Percentiles rank a stretch among this genome's conserved stretches.
phyloP scores from a whole-genome alignment of 208 protist species.

The Leishmania guyanensis region DNA sequence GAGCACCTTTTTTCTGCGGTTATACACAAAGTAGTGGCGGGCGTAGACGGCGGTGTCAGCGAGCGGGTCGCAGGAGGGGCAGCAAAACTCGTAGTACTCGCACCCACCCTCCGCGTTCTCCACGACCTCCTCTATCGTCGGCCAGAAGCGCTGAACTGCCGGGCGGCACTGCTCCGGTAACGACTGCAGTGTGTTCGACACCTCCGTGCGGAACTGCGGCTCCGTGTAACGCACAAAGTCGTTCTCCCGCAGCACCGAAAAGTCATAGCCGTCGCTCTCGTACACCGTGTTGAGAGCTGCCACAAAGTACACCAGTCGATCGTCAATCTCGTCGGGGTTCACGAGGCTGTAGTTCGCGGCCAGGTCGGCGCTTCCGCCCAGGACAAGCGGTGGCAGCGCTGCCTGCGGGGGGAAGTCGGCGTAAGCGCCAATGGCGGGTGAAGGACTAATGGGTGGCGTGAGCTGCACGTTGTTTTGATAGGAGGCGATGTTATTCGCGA shows the following conservation, averaged over 20 bases:
- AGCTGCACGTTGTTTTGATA: constrained; percentile 54
- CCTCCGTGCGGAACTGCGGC: constrained; percentile 44
- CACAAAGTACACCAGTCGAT: constrained; percentile 73
- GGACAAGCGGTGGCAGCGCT: constrained; percentile 29
- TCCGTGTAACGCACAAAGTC: constrained; percentile 68
- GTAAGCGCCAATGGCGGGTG: constrained; percentile 11
- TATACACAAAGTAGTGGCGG: constrained; percentile 77
- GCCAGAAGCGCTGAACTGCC: constrained; percentile 68
- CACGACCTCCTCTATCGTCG: constrained; percentile 48
- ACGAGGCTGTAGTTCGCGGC: constrained; percentile 13
- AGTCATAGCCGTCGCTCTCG: constrained; percentile 78
- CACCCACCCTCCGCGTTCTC: constrained; percentile 50
- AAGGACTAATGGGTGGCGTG: constrained; percentile 54
- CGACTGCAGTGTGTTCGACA: constrained; percentile 43
- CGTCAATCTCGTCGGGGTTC: constrained; percentile 50
- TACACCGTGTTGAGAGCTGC: constrained; percentile 75
- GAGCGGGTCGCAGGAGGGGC: constrained; percentile 70
- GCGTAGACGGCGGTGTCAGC: constrained; percentile 54
- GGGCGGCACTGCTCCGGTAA: constrained; percentile 52
- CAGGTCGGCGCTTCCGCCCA: constrained; percentile 3
- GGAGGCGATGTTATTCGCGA: constrained; percentile 50
- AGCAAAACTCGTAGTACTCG: constrained; percentile 75
- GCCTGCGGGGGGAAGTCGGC: constrained; percentile 24
- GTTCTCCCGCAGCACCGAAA: constrained; percentile 63
- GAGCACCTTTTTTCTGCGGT: constrained; percentile 58